Percentiles rank a stretch among this genome's conserved stretches.
Conservation (phyloP, 768 basidiomycete genomes). For the Kwoniella sp. region DNA sequence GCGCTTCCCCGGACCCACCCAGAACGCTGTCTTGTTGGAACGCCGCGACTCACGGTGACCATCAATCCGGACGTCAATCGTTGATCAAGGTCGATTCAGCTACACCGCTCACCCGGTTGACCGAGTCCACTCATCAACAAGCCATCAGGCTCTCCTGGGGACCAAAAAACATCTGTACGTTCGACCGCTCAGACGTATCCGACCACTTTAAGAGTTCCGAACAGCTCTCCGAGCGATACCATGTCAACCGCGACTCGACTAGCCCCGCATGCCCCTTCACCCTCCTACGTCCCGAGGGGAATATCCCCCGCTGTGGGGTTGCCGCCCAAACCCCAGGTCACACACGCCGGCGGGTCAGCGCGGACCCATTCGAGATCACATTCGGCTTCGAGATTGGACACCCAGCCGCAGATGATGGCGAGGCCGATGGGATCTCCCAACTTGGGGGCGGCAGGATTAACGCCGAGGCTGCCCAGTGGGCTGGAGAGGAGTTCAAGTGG, state of each 20-base stretch:
- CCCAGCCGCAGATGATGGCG: not conserved
- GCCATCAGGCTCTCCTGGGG: no score
- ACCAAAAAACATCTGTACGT: no score
- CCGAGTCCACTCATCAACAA: no score
- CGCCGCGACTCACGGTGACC: no score
- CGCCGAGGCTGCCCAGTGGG: constrained; percentile 12
- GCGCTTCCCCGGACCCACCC: no score
- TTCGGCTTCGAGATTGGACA: constrained; percentile 14
- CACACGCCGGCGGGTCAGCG: constrained; percentile 1
- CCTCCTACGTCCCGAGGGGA: constrained; percentile 19
- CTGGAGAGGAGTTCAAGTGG: constrained; percentile 23
- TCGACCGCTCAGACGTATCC: no score
- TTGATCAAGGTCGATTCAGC: no score
- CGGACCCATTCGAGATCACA: constrained; percentile 17
- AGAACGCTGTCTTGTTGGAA: no score
- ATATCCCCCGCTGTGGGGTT: constrained; percentile 13
- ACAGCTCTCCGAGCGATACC: no score
- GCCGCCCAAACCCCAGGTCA: constrained; percentile 9
- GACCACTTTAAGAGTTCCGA: no score
- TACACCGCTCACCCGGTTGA: no score
- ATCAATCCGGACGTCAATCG: no score
- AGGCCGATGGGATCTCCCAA: not conserved
- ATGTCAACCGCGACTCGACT: constrained; percentile 22
- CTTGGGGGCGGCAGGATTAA: constrained; percentile 6
- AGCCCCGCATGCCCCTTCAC: constrained; percentile 14